These are phyloP conservation scores for Suillus alpinus DNA, from an alignment of 768 basidiomycete species.

Conservation along the genomic window DNA sequence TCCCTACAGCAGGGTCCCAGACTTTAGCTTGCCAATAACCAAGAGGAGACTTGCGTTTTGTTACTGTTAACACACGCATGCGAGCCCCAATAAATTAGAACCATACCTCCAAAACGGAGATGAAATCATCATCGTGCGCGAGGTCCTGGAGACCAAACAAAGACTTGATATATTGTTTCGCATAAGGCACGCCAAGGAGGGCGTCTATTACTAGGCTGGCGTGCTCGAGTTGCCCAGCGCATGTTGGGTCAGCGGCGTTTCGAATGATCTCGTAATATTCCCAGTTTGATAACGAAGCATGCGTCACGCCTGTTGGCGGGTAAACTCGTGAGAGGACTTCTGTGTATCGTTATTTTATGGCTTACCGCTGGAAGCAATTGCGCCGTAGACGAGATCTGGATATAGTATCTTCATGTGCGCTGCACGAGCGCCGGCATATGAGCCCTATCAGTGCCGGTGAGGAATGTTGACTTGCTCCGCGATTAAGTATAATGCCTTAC, in stretches of 20 bases:
- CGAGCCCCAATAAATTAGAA: too few species aligned
- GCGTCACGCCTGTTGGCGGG: constrained; percentile 64
- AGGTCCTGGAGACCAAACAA: constrained; percentile 74
- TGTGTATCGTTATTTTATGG: background rate
- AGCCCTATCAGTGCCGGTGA: constrained; percentile 47
- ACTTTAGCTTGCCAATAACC: constrained; percentile 79
- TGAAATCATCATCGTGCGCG: constrained; percentile 77
- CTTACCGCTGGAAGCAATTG: constrained; percentile 84
- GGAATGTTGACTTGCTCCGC: background rate
- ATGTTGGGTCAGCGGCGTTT: constrained; percentile 60
- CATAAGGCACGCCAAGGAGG: constrained; percentile 46
- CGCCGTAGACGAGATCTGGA: constrained; percentile 85
- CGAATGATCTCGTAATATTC: constrained; percentile 87
- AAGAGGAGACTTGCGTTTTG: constrained; percentile 48
- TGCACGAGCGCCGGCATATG: constrained; percentile 90
- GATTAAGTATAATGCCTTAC: constrained; percentile 38
- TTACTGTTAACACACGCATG: background rate
- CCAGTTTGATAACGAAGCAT: constrained; percentile 79
- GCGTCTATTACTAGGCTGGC: constrained; percentile 60
- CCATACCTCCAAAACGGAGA: constrained; percentile 56
- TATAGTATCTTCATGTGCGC: constrained; percentile 89
- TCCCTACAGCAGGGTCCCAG: constrained; percentile 78
- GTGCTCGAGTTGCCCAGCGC: constrained; percentile 55
- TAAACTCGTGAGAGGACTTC: background rate
- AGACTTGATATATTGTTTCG: constrained; percentile 57